phyloP scores from a whole-genome alignment of 1,284 basidiomycete species.

The Malassezia pachydermatis region DNA sequence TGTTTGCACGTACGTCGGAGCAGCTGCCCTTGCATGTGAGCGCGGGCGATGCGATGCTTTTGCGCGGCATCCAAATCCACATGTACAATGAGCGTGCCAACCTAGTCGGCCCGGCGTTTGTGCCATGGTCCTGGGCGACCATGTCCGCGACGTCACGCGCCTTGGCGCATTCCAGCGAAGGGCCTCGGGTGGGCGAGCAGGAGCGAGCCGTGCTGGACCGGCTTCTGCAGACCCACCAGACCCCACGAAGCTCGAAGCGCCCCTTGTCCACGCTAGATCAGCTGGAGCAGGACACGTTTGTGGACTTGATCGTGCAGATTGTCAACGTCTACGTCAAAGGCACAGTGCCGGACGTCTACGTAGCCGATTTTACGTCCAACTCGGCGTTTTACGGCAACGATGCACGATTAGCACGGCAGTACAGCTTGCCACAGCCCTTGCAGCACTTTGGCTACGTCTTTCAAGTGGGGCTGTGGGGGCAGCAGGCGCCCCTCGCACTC shows the following conservation, averaged over 20 bases:
- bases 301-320: constrained; percentile 32
- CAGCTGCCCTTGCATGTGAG: constrained; percentile 2
- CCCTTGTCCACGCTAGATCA: constrained; percentile 19
- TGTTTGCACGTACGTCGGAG: constrained; percentile 8
- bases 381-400: constrained; percentile 28
- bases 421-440: constrained; percentile 13
- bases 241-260: constrained; percentile 14
- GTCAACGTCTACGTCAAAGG: constrained; percentile 29
- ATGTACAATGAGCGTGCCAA: constrained; percentile 5
- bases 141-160: neutral
- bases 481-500: constrained; percentile 26
- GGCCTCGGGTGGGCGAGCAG: constrained; percentile 3
- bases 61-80: constrained; percentile 13
- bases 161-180: too few relatives aligned
- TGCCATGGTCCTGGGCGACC: constrained; percentile 9
- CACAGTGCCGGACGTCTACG: constrained; percentile 30
- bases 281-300: constrained; percentile 24
- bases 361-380: constrained; percentile 37
- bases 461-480: constrained; percentile 33
- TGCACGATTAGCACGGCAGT: constrained; percentile 7
- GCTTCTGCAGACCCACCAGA: constrained; percentile 17
- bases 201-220: constrained; percentile 12
- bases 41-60: constrained; percentile 8
- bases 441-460: constrained; percentile 30
- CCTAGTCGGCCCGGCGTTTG: constrained; percentile 7